Conservation (phyloP, 345 rosid genomes). For the Gossypium stocksii region DNA sequence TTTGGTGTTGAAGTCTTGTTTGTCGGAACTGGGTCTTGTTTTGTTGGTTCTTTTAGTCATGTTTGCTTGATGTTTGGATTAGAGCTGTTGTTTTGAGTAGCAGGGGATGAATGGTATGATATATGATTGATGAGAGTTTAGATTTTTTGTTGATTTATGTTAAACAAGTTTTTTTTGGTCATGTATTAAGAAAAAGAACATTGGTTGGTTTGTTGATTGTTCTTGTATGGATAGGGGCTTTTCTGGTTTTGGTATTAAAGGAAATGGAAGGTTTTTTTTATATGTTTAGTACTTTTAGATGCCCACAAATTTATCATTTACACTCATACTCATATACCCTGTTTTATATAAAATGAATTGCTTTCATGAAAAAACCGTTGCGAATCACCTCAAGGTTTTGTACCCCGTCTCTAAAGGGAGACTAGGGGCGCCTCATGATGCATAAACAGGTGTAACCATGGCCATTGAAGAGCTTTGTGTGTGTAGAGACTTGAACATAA, state of each 20-base stretch:
- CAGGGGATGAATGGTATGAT: not conserved
- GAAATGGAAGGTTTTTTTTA: not conserved
- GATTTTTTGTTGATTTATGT: not conserved
- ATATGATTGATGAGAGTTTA: not conserved
- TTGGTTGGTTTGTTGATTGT: not conserved
- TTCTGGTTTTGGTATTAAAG: not conserved
- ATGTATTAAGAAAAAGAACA: not conserved
- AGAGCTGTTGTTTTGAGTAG: not conserved
- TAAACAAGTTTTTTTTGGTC: not conserved
- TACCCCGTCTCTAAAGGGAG: too few relatives aligned
- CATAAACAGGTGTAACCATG: too few relatives aligned
- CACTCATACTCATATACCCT: not conserved
- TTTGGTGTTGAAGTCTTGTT: not conserved
- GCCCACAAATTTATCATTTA: not conserved
- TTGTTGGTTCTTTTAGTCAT: not conserved
- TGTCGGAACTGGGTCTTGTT: not conserved
- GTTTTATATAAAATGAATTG: not conserved
- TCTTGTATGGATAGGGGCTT: not conserved
- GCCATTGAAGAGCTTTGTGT: too few relatives aligned
- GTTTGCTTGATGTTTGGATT: not conserved
- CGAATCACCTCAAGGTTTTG: too few relatives aligned
- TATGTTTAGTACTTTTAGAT: not conserved
- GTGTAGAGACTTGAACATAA: too few relatives aligned
- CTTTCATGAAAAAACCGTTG: not conserved
- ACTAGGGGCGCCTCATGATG: too few relatives aligned